Evolutionary conservation across 257 asterid genomes (phyloP), one percentile per base, ranked within the genome.

Genomic region (Jacaranda mimosifolia): DNA sequence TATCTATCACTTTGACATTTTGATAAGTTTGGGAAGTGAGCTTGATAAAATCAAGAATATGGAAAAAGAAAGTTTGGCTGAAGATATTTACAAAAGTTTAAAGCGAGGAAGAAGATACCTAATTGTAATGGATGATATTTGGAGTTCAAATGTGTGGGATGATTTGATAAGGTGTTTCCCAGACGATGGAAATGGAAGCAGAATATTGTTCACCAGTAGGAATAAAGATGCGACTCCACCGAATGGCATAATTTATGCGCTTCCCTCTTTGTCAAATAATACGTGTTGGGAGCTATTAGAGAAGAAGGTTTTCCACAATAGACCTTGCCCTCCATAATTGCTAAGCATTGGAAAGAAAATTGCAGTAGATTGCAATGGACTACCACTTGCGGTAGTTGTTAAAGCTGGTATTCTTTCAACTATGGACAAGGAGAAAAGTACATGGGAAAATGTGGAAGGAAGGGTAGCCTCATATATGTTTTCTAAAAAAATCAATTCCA

Each of bases 51-150:
- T n/a, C n/a, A n/a, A n/a, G n/a, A n/a, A n/a, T n/a, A n/a, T n/a
- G n/a, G n/a, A 64, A 13, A 75, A 74, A 35, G 67, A 65, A 14
- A 64, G n/a, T 39, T 5, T 70, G 21, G 63, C 18, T 35, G 43
- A 65, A 67, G 49, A 48, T 65, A 64, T 46, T 46, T 46, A 46
- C 52, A 46, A 46, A 46, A 5, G 6, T 46, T 46, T 46, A 11
- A 46, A 46, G 14, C n/a, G n/a, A n/a, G 52, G 52, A 46, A 46
- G 14, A 46, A 40, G 39, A 48, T 81, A 78, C 72, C 72, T 84
- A 5, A 45, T 84, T 51, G 70, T 84, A 0, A 0, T 78, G 35
- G 88, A 78, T 60, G 88, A 85, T 76, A 45, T 85, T n/a, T 81
- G 84, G 86, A 15, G 62, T 39, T 39, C 72, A 19, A 7, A 0